phyloP scores from a whole-genome alignment of 306 rosid genomes.

The Senna siamea region DNA sequence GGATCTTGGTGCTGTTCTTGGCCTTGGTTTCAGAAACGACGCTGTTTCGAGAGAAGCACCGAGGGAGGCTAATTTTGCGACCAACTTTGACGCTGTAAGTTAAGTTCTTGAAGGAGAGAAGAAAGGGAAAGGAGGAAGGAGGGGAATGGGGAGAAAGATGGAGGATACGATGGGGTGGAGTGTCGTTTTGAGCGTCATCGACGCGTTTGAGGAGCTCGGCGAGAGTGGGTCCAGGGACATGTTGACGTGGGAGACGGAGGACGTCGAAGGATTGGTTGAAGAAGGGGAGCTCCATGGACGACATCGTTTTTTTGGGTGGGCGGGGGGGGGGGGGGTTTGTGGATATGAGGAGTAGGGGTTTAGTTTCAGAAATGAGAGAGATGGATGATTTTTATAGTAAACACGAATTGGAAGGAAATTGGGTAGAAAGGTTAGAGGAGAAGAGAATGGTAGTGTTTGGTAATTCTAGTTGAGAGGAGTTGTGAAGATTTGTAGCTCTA shows the following conservation, averaged over 20 bases:
- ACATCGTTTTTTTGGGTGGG: neutral
- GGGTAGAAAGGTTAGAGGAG: slow-evolving; percentile 21
- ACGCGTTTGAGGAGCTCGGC: slow-evolving; percentile 77
- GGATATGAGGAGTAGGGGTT: neutral
- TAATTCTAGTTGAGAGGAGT: slow-evolving; percentile 9
- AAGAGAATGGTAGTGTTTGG: neutral
- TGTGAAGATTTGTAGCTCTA: neutral
- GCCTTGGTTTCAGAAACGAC: neutral
- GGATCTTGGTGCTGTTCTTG: slow-evolving; percentile 43
- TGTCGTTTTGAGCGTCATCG: slow-evolving; percentile 62
- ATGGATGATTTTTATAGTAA: slow-evolving; percentile 1
- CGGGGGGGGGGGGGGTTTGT: no score
- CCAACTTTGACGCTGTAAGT: slow-evolving; percentile 71
- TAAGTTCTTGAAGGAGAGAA: slow-evolving; percentile 69
- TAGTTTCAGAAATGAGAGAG: neutral
- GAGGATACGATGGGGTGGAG: slow-evolving; percentile 39
- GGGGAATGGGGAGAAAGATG: slow-evolving; percentile 26
- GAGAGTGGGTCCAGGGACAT: slow-evolving; percentile 48
- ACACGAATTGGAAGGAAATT: no score
- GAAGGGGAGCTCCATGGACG: slow-evolving; percentile 36
- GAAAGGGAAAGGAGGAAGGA: slow-evolving; percentile 55
- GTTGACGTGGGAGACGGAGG: neutral
- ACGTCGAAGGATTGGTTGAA: no score
- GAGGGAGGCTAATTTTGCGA: slow-evolving; percentile 40
- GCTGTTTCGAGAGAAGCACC: neutral